Percentiles rank a stretch among this genome's conserved stretches.
phyloP scores from a whole-genome alignment of 2,329 filamentous ascomycete genomes.

The Calonectria henricotiae region DNA sequence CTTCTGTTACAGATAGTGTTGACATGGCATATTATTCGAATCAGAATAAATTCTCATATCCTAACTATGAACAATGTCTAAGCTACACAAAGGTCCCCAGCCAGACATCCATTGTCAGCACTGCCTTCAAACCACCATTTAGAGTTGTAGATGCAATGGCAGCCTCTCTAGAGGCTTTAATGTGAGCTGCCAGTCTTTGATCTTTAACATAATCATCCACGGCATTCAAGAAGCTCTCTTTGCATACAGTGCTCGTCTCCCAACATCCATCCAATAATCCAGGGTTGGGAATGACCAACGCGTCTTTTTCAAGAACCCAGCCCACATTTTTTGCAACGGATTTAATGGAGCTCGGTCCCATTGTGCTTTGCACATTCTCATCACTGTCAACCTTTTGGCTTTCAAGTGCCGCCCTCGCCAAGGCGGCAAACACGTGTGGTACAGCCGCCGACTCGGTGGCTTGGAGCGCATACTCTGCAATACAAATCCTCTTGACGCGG shows the following conservation, averaged over 20 bases:
- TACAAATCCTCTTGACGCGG: slow-evolving; percentile 42
- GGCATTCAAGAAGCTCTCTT: slow-evolving; percentile 54
- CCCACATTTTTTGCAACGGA: slow-evolving; percentile 56
- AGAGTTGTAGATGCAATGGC: slow-evolving; percentile 52
- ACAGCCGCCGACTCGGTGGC: slow-evolving; percentile 59
- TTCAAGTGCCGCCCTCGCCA: slow-evolving; percentile 64
- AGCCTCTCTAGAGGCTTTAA: slow-evolving; percentile 56
- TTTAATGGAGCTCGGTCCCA: slow-evolving; percentile 62
- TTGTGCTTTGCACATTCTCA: slow-evolving; percentile 66
- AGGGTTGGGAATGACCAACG: slow-evolving; percentile 56
- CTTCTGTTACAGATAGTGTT: too few relatives aligned
- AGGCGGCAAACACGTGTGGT: slow-evolving; percentile 69
- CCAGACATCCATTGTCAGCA: slow-evolving; percentile 65
- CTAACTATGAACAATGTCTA: too few relatives aligned
- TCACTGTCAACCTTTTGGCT: slow-evolving; percentile 57
- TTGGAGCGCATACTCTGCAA: slow-evolving; percentile 54
- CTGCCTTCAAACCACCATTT: slow-evolving; percentile 51
- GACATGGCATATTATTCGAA: too few relatives aligned
- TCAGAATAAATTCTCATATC: too few relatives aligned
- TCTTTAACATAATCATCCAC: slow-evolving; percentile 53
- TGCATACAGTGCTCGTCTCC: slow-evolving; percentile 61
- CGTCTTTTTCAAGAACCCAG: slow-evolving; percentile 59
- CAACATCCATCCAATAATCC: slow-evolving; percentile 65
- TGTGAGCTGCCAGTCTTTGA: slow-evolving; percentile 52
- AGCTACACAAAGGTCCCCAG: slow-evolving; percentile 2